A percentile compares a stretch with the other conserved stretches of the same genome.
phyloP scores from a whole-genome alignment of 345 rosid genomes.

The Brassica rapa region DNA sequence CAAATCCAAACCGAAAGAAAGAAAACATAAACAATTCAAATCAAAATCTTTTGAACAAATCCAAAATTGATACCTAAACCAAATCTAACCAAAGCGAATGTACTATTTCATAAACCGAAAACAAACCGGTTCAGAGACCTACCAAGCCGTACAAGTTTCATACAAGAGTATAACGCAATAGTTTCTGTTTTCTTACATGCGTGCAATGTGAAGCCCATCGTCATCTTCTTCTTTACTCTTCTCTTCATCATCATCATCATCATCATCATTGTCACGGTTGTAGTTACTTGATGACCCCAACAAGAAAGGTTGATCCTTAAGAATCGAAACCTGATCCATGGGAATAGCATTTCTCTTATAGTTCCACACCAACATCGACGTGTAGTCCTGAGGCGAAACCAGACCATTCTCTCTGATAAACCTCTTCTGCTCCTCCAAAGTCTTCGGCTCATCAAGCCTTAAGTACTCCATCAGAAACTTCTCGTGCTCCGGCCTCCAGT shows the following conservation, averaged over 20 bases:
- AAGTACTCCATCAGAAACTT: conserved; percentile 75
- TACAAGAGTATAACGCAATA: background rate
- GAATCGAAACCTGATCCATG: conserved; percentile 65
- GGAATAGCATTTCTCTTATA: conserved; percentile 78
- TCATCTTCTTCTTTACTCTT: conserved; percentile 10
- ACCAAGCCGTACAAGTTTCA: background rate
- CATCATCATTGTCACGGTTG: conserved; percentile 13
- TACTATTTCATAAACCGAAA: background rate
- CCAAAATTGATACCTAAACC: background rate
- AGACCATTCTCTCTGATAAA: conserved; percentile 77
- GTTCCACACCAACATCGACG: conserved; percentile 97
- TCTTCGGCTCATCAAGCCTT: conserved; percentile 71
- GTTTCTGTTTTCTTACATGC: conserved; percentile 42
- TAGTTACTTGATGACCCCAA: conserved; percentile 47
- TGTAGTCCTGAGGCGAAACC: conserved; percentile 86
- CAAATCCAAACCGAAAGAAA: background rate
- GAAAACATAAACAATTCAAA: background rate
- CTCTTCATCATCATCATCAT: conserved; percentile 6
- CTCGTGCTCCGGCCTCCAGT: conserved; percentile 94
- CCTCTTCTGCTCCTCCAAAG: conserved; percentile 69
- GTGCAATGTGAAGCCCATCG: conserved; percentile 50
- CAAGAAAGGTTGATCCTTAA: conserved; percentile 45
- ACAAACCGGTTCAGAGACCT: background rate
- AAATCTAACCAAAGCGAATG: background rate
- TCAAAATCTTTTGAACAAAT: too few species aligned